Percentiles rank a stretch among this genome's conserved stretches.
These are phyloP conservation scores for Aspergillus arachidicola DNA, from an alignment of 2,329 filamentous ascomycete species.

Conservation along the genomic window DNA sequence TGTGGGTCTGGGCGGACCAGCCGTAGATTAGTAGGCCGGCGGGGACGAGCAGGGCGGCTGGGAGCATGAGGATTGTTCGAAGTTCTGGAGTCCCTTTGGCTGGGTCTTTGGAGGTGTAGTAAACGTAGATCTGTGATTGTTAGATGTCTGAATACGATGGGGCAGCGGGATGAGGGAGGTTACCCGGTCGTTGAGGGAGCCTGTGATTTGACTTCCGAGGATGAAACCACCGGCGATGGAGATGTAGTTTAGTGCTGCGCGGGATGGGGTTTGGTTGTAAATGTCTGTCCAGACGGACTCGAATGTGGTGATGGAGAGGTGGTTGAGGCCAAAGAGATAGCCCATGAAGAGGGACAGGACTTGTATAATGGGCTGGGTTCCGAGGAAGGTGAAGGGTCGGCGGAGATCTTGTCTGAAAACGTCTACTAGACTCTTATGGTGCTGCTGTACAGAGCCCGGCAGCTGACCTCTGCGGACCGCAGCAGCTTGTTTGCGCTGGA, in stretches of 20 bases:
- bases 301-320: neutral
- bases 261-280: neutral
- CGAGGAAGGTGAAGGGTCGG: neutral
- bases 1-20: neutral
- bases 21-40: neutral
- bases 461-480: neutral
- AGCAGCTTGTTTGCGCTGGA: neutral
- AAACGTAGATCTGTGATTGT: neutral
- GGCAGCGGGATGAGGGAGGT: no score
- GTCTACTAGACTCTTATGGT: neutral
- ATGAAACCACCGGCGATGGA: neutral
- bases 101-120: neutral
- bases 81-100: neutral
- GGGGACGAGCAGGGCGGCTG: neutral
- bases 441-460: neutral
- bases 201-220: neutral
- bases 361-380: neutral
- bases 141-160: neutral
- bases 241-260: neutral
- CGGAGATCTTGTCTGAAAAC: neutral
- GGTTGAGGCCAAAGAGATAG: neutral
- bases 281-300: neutral
- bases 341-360: neutral
- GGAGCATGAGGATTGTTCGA: neutral
- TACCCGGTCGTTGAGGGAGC: neutral